A percentile compares a stretch with the other conserved stretches of the same genome.
phyloP scores from a whole-genome alignment of 148 eudicot species.

The Fagopyrum esculentum region DNA sequence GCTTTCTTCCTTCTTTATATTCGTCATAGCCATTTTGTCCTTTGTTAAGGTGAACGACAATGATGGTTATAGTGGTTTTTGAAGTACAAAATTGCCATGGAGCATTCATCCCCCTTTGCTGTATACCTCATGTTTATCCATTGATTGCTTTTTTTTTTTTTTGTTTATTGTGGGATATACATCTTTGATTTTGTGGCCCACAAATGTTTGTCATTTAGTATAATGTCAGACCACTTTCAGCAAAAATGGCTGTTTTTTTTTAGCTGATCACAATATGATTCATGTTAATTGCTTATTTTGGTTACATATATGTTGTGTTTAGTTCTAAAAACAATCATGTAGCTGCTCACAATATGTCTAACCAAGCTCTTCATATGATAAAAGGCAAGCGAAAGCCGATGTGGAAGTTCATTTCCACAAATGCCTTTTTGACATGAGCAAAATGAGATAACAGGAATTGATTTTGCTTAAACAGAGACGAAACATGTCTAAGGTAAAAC shows the following conservation, averaged over 20 bases:
- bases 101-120: not conserved
- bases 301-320: not conserved
- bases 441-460: not conserved
- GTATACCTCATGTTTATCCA: not conserved
- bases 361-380: too few species aligned
- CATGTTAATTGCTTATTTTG: not conserved
- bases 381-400: too few species aligned
- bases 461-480: not conserved
- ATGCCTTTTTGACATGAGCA: not conserved
- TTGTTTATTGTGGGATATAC: not conserved
- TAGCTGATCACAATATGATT: not conserved
- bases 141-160: not conserved
- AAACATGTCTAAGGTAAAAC: not conserved
- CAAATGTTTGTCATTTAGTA: not conserved
- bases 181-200: not conserved
- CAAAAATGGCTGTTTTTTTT: not conserved
- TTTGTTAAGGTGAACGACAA: constrained; percentile 44
- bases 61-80: constrained; percentile 34
- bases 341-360: too few species aligned
- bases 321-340: not conserved
- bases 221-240: not conserved
- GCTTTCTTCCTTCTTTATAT: constrained; percentile 60
- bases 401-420: too few species aligned
- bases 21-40: constrained; percentile 52
- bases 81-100: not conserved